These are phyloP conservation scores for Esteya vermicola DNA, from an alignment of 2,329 filamentous ascomycete genomes.

Conservation along the genomic window DNA sequence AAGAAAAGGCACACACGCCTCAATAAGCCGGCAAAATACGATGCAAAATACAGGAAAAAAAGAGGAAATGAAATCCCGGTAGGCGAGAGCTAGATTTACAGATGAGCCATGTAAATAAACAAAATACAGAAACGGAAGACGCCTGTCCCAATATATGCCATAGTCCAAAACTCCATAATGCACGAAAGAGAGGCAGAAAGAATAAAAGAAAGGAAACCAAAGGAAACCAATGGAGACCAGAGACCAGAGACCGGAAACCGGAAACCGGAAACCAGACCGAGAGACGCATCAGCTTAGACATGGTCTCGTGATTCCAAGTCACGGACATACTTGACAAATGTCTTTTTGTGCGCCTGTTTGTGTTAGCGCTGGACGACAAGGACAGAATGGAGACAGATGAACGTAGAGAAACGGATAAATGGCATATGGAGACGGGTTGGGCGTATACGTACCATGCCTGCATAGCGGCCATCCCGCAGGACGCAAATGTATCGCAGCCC, in stretches of 20 bases:
- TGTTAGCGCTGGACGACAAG: neutral
- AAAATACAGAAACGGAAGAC: too few relatives aligned
- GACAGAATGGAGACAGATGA: neutral
- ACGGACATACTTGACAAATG: constrained; percentile 87
- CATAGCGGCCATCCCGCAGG: constrained; percentile 67
- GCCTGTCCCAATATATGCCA: neutral
- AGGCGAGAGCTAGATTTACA: neutral
- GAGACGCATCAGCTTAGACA: neutral
- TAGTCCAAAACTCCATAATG: too few relatives aligned
- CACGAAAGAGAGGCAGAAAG: too few relatives aligned
- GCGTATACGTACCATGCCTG: constrained; percentile 59
- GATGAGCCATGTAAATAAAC: neutral
- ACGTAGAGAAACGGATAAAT: too few relatives aligned
- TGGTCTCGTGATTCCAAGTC: constrained; percentile 46
- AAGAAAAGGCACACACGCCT: too few relatives aligned
- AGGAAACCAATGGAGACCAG: too few relatives aligned
- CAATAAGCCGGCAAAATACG: too few relatives aligned
- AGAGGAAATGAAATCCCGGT: neutral
- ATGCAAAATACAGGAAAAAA: neutral
- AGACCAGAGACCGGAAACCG: neutral
- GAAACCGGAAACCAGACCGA: too few relatives aligned
- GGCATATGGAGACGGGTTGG: too few relatives aligned
- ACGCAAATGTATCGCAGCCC: constrained; percentile 89
- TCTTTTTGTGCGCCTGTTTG: constrained; percentile 78
- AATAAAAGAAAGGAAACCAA: too few relatives aligned